Evolutionary conservation across 768 basidiomycete genomes (phyloP).

Genomic region (Pleurotus cornucopiae): DNA sequence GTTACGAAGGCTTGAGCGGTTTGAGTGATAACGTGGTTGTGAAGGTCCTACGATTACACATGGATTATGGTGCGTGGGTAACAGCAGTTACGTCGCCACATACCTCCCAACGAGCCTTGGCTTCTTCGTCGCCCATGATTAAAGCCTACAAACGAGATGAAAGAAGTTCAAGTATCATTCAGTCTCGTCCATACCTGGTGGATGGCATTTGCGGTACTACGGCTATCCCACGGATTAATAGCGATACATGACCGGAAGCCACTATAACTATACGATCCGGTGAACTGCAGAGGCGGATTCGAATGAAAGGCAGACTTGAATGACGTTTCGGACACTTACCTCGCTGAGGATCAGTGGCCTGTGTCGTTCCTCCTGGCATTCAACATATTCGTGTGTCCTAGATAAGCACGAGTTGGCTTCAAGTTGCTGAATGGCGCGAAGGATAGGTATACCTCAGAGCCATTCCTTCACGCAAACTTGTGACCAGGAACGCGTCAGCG

Average conservation of each 20-base stretch:
- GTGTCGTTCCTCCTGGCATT: slow-evolving; percentile 70
- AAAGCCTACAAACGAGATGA: slow-evolving; percentile 40
- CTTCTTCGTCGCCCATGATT: slow-evolving; percentile 75
- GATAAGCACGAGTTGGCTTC: no score
- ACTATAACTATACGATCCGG: slow-evolving; percentile 81
- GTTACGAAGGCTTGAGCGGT: slow-evolving; percentile 82
- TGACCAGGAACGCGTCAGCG: slow-evolving; percentile 83
- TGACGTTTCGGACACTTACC: slow-evolving; percentile 30
- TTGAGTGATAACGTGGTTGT: slow-evolving; percentile 82
- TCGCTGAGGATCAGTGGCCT: slow-evolving; percentile 78
- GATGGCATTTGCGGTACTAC: slow-evolving; percentile 83
- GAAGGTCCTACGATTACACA: slow-evolving; percentile 49
- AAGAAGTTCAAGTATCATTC: no score
- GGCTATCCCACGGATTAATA: slow-evolving; percentile 82
- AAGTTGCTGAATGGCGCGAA: background rate
- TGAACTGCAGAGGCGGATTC: slow-evolving; percentile 48
- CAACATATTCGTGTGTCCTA: slow-evolving; percentile 77
- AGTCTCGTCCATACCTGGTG: slow-evolving; percentile 30
- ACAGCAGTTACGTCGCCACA: slow-evolving; percentile 11
- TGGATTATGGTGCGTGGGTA: background rate
- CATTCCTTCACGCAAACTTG: slow-evolving; percentile 86
- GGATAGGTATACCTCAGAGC: slow-evolving; percentile 38
- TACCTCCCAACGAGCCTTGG: slow-evolving; percentile 70
- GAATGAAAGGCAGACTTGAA: no score
- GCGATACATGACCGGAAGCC: slow-evolving; percentile 86